A percentile compares a stretch with the other conserved stretches of the same genome.
Evolutionary conservation across 495 filamentous ascomycete genomes (phyloP).

Genomic region (Xylaria curta): DNA sequence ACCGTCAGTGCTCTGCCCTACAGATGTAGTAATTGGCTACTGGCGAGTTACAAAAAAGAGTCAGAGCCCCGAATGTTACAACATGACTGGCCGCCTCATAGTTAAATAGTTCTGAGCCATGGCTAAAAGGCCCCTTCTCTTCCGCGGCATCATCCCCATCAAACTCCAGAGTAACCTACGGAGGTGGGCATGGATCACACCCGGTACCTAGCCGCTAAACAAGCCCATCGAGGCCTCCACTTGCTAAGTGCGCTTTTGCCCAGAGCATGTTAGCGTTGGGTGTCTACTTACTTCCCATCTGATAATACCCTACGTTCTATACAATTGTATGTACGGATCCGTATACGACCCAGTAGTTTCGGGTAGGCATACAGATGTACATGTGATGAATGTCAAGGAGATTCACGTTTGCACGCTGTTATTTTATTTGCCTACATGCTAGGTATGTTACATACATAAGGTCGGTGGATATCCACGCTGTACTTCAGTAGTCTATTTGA

Average conservation of each 20-base stretch:
- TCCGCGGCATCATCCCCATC: background rate
- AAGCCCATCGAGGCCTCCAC: slow-evolving; percentile 7
- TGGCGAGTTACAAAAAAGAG: background rate
- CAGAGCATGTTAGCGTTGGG: slow-evolving; percentile 8
- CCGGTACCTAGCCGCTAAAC: slow-evolving; percentile 7
- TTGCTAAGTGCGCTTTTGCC: background rate
- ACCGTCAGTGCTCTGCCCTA: background rate
- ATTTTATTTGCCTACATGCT: background rate
- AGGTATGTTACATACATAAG: background rate
- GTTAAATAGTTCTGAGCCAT: background rate
- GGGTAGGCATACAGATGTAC: background rate
- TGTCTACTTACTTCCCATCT: slow-evolving; percentile 1
- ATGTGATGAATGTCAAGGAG: background rate
- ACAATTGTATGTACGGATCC: background rate
- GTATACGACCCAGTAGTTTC: background rate
- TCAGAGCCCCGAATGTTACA: background rate
- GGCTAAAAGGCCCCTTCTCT: background rate
- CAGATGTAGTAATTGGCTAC: background rate
- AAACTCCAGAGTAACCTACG: background rate
- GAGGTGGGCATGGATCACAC: background rate
- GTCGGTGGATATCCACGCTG: background rate
- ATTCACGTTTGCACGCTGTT: background rate
- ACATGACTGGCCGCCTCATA: background rate
- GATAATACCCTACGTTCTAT: slow-evolving; percentile 1
- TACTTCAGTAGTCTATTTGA: background rate